phyloP scores from a whole-genome alignment of 306 rosid genomes.

The Oemleria cerasiformis region DNA sequence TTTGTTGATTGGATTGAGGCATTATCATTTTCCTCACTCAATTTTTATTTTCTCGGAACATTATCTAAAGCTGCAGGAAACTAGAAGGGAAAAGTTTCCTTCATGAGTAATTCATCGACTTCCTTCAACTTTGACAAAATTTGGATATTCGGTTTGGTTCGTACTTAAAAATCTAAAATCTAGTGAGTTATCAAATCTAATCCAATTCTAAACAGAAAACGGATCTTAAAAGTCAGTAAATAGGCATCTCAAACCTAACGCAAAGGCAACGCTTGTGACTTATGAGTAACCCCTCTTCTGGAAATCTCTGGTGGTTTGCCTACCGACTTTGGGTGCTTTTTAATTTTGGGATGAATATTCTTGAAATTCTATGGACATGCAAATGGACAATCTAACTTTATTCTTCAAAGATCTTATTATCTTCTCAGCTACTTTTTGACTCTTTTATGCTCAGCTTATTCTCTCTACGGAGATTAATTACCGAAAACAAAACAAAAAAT shows the following conservation, averaged over 20 bases:
- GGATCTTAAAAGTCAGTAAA: too few relatives aligned
- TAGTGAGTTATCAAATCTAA: too few relatives aligned
- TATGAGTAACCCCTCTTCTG: constrained; percentile 7
- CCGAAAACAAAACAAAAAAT: background rate
- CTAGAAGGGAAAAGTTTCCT: too few relatives aligned
- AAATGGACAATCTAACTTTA: constrained; percentile 45
- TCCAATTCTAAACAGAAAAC: too few relatives aligned
- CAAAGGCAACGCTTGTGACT: too few relatives aligned
- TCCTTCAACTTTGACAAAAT: too few relatives aligned
- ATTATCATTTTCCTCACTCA: background rate
- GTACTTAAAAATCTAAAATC: too few relatives aligned
- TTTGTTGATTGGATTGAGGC: constrained; percentile 2
- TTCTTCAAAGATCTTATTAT: constrained; percentile 36
- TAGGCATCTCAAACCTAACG: too few relatives aligned
- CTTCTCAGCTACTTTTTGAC: constrained; percentile 32
- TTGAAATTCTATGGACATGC: constrained; percentile 30
- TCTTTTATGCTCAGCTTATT: constrained; percentile 21
- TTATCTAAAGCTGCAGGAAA: background rate
- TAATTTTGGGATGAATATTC: constrained; percentile 31
- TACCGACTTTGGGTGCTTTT: background rate
- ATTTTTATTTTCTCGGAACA: background rate
- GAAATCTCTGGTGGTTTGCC: background rate
- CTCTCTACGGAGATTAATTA: background rate
- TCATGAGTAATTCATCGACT: too few relatives aligned
- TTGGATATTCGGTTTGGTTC: too few relatives aligned